phyloP scores from a whole-genome alignment of 2,329 filamentous ascomycete species.

The Scortechinia acanthostroma region DNA sequence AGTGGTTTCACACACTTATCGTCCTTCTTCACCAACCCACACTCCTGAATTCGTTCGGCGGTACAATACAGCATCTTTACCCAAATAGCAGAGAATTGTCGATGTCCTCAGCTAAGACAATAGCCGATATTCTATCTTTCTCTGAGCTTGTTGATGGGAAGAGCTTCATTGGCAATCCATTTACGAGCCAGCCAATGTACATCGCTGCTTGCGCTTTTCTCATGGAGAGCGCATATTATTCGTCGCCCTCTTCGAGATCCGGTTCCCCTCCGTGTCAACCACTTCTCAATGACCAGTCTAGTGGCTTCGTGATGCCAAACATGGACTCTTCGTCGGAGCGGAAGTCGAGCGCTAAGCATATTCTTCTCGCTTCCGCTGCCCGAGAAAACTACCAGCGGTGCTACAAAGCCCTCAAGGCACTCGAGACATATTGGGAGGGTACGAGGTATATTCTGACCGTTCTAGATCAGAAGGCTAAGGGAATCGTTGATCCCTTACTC shows the following conservation, averaged over 20 bases:
- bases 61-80: constrained; percentile 47
- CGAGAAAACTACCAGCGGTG: constrained; percentile 60
- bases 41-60: constrained; percentile 49
- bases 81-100: constrained; percentile 56
- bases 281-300: not conserved
- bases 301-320: constrained; percentile 8
- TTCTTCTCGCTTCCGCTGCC: constrained; percentile 48
- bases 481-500: constrained; percentile 39
- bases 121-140: constrained; percentile 81
- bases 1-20: constrained; percentile 51
- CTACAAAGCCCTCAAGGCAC: constrained; percentile 49
- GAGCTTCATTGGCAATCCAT: constrained; percentile 80
- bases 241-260: constrained; percentile 57
- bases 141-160: constrained; percentile 79
- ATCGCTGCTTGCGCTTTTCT: constrained; percentile 85
- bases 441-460: constrained; percentile 58
- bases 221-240: constrained; percentile 71
- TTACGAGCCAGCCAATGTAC: constrained; percentile 85
- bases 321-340: constrained; percentile 11
- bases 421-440: constrained; percentile 55
- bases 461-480: constrained; percentile 55
- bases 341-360: constrained; percentile 35
- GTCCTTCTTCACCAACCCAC: constrained; percentile 52
- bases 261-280: constrained; percentile 38
- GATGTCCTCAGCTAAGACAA: constrained; percentile 86